A percentile compares a stretch with the other conserved stretches of the same genome.
phyloP scores from a whole-genome alignment of 371 early-diverging fungal genomes.

The Capillidium rhysosporum region DNA sequence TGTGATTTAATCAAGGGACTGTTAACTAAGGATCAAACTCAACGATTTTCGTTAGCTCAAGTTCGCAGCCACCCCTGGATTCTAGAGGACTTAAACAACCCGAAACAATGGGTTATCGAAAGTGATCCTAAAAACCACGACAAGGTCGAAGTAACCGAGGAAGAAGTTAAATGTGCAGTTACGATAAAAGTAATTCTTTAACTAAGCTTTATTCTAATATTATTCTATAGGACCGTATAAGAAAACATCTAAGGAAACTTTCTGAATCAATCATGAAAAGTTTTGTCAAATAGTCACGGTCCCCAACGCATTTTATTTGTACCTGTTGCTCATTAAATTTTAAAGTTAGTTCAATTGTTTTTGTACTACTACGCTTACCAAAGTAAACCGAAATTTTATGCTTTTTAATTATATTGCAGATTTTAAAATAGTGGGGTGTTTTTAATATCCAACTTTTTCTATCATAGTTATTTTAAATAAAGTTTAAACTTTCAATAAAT shows the following conservation, averaged over 20 bases:
- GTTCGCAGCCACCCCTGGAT: constrained; percentile 85
- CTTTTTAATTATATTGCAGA: no score
- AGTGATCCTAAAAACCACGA: constrained; percentile 34
- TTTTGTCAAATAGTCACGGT: constrained; percentile 6
- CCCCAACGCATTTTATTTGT: no score
- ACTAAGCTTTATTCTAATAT: constrained; percentile 7
- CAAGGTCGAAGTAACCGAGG: constrained; percentile 37
- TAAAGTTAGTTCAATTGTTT: no score
- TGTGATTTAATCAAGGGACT: constrained; percentile 46
- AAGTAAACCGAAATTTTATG: no score
- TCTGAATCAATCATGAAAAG: constrained; percentile 22
- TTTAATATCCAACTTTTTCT: no score
- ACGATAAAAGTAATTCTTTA: constrained; percentile 14
- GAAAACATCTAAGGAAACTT: constrained; percentile 29
- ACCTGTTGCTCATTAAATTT: no score
- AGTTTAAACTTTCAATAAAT: no score
- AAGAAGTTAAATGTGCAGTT: constrained; percentile 44
- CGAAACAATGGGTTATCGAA: constrained; percentile 33
- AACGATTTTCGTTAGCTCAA: constrained; percentile 62
- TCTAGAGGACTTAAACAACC: constrained; percentile 37
- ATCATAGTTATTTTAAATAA: no score
- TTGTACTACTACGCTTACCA: no score
- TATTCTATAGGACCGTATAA: constrained; percentile 12
- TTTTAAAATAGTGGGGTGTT: no score
- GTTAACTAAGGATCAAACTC: constrained; percentile 68